Percentiles rank a stretch among this genome's conserved stretches.
Evolutionary conservation across 2,329 filamentous ascomycete species (phyloP).

Genomic region (Beauveria australis): DNA sequence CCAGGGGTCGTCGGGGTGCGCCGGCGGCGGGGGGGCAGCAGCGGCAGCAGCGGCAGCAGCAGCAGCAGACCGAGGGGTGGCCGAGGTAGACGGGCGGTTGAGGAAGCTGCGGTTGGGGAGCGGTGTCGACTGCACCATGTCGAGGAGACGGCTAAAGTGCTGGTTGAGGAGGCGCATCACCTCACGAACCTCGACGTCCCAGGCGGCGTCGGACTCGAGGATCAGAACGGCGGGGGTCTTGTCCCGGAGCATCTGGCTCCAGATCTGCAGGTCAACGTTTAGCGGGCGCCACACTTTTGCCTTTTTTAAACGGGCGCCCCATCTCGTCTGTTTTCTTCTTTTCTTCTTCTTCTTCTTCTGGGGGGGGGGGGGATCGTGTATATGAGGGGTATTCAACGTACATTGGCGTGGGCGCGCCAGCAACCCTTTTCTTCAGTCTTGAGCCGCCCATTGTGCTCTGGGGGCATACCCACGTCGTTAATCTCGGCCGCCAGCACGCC

Average conservation of each 20-base stretch:
- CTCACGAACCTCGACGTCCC: constrained; percentile 20
- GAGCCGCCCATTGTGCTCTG: constrained; percentile 14
- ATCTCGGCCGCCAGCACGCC: constrained; percentile 17
- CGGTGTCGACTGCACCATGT: not conserved
- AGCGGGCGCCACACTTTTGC: not conserved
- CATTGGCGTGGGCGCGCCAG: constrained; percentile 23
- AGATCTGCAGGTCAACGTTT: constrained; percentile 16
- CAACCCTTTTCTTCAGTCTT: constrained; percentile 18
- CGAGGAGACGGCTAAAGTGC: constrained; percentile 14
- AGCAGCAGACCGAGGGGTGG: too few species aligned
- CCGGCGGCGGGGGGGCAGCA: not conserved
- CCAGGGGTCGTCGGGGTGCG: constrained; percentile 6
- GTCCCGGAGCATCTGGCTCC: constrained; percentile 18
- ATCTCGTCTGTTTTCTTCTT: too few species aligned
- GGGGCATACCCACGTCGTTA: constrained; percentile 19
- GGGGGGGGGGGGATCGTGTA: too few species aligned
- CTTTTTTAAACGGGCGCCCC: too few species aligned
- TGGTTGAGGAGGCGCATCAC: constrained; percentile 19
- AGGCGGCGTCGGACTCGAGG: constrained; percentile 22
- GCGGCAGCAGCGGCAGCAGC: too few species aligned
- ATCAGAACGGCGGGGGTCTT: constrained; percentile 17
- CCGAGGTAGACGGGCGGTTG: not conserved
- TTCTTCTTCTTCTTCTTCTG: too few species aligned
- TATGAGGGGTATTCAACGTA: constrained; percentile 1
- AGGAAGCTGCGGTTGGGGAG: not conserved